Base-by-base conservation (phyloP, 768 basidiomycete species). In the Gymnopilus dilepis region DNA sequence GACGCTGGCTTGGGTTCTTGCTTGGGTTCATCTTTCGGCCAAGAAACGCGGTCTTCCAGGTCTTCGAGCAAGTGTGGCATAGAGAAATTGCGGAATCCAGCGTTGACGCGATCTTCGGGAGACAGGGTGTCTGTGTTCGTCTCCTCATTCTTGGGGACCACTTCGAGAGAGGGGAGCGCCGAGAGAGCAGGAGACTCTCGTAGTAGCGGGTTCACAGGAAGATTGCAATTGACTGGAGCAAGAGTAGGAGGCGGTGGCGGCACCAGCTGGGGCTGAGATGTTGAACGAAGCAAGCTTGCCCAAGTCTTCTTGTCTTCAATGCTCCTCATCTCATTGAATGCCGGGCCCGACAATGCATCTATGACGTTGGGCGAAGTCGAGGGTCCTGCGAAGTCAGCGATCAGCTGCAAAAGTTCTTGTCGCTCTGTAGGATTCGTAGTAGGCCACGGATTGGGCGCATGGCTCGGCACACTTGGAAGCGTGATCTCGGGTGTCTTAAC, bases 391-490 rank as follows among this genome's bases (percentile, higher is more conserved):
- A 65, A 60, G 5, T 68, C 66, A 12, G 61, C 64, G 15, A 72
- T 69, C 21, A 69, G 67, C 37, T 67, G 65, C 37, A 64, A 33
- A 26, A 72, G 60, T 37, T 69, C 69, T 30, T 67, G 66, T 22
- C 63, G 61, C 56, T 70, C 69, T 1, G 58, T 24, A 2, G 64
- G 11, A 47, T 72, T 69, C 31, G 65, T 66, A 13, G 69, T 69
- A 1, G 71, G 71, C 69, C 69, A 69, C 28, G 66, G 64, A 34
- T 69, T 69, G 0, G 63, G 61, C 0, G 58, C 60, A 51, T 69
- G 63, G 15, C 42, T 66, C 6, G 67, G 67, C 4, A 65, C 67
- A 47, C 53, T 66, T 12, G 67, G 67, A 21, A 69, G 53, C 5
- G 54, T 45, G 6, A 63, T 61, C 6, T 59, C 58, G 2, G 51